Evolutionary conservation across 2,329 filamentous ascomycete genomes (phyloP), one percentile per base, ranked within the genome.

Genomic region (Juglanconis oblonga): DNA sequence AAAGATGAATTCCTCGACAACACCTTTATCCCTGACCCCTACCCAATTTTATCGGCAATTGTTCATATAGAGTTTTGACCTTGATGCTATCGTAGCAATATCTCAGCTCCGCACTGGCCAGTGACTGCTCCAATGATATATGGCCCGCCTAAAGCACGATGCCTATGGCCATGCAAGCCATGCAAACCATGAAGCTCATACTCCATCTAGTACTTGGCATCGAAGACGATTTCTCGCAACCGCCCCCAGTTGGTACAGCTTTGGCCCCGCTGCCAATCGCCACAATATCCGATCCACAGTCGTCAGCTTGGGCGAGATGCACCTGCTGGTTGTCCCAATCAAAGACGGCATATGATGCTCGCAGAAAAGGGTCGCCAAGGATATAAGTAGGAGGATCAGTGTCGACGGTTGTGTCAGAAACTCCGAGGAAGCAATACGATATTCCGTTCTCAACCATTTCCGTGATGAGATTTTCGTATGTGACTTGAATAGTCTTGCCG

Each of bases 381-480:
- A 51, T 24, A 7, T 61, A 61, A 4, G 8, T 51, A 9, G 54
- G 54, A 3, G 59, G 59, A 17, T 32, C 36, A 2, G 31, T 61
- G 13, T 33, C 40, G 32, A 36, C 14, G 4, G 13, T 6, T 31
- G 32, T 42, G 29, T 57, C 50, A 29, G 11, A 11, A 8, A 50
- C 49, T 24, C 17, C 44, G 1, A 61, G 59, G 17, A 38, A 17
- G 33, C 55, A 61, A 10, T 35, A 29, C 2, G 14, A 7, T 1
- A 35, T 3, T 4, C 58, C 49, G 4, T 14, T 4, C 5, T 31
- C 2, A 10, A 31, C 31, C 2, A 36, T 2, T 24, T 52, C 44
- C 10, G 17, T 42, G 33, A 66, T 45, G 9, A 66, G 55, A 31
- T 64, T 59, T n/a, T 64, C n/a, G 36, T 55, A 65, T 7, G 57